phyloP scores from a whole-genome alignment of 2,329 filamentous ascomycete genomes.

The Colletotrichum falcatum region DNA sequence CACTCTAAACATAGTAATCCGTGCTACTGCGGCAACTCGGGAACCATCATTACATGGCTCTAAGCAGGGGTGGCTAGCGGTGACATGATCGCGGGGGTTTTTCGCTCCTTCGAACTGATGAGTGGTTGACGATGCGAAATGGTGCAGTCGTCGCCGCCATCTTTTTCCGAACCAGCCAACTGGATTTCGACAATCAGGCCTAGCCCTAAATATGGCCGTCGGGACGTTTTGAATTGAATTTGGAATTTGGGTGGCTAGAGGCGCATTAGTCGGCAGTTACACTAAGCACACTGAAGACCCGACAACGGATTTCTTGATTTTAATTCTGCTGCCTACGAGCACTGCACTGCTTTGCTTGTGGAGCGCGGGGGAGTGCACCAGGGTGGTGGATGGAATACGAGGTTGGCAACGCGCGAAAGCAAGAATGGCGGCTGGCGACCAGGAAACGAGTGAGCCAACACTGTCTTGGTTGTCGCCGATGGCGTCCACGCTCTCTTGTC shows the following conservation, averaged over 20 bases:
- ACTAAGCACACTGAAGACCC: neutral
- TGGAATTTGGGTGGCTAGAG: constrained; percentile 8
- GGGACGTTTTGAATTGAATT: constrained; percentile 2
- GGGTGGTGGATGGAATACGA: constrained; percentile 29
- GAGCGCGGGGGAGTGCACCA: constrained; percentile 1
- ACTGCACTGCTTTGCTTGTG: constrained; percentile 5
- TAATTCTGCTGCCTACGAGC: constrained; percentile 33
- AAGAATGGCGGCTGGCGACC: constrained; percentile 16
- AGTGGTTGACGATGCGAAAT: constrained; percentile 12
- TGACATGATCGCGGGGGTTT: constrained; percentile 17
- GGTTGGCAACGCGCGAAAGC: constrained; percentile 24
- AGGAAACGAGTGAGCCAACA: constrained; percentile 17
- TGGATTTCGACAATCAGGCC: neutral
- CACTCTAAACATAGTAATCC: constrained; percentile 31
- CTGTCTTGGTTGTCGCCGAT: constrained; percentile 16
- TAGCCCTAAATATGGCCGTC: constrained; percentile 4
- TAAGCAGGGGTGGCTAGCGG: constrained; percentile 3
- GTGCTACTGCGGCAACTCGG: constrained; percentile 3
- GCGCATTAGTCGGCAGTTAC: constrained; percentile 19
- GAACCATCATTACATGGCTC: constrained; percentile 11
- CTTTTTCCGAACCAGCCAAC: constrained; percentile 18
- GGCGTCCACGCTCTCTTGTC: constrained; percentile 2
- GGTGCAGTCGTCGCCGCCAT: constrained; percentile 7
- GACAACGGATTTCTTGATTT: constrained; percentile 15
- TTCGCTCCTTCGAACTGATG: constrained; percentile 5